Percentiles rank a stretch among this genome's conserved stretches.
These are phyloP conservation scores for Vitis hybrid DNA, from an alignment of 177 flowering plant species.

Conservation along the genomic window DNA sequence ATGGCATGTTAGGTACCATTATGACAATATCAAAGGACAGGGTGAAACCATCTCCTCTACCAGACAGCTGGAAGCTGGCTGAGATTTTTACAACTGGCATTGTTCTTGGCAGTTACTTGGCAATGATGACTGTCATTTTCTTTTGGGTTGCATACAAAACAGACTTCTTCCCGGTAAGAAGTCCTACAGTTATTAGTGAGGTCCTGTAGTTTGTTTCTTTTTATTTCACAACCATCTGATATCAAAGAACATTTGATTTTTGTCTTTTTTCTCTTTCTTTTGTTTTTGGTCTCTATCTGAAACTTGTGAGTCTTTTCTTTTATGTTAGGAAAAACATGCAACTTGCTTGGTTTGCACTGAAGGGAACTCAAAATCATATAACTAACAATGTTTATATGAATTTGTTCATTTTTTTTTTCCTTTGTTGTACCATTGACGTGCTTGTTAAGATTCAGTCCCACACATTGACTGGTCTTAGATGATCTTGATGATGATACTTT, in stretches of 20 bases:
- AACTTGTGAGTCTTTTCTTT: no score
- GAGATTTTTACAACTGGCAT: constrained; percentile 89
- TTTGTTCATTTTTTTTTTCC: no score
- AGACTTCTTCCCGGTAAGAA: constrained; percentile 74
- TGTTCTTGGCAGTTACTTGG: constrained; percentile 80
- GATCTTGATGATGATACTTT: no score
- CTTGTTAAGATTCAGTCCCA: no score
- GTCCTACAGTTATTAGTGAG: not conserved
- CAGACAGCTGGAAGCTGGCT: constrained; percentile 92
- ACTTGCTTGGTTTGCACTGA: no score
- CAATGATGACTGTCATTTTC: constrained; percentile 91
- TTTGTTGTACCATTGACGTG: no score
- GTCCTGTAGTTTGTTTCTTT: not conserved
- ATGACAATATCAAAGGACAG: constrained; percentile 96
- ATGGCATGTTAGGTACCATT: constrained; percentile 60
- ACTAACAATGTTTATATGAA: no score
- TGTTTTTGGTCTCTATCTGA: no score
- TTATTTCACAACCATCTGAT: not conserved
- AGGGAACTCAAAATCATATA: no score
- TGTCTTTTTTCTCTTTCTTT: not conserved
- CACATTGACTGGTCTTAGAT: no score
- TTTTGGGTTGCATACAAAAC: constrained; percentile 85
- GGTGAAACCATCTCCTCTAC: constrained; percentile 91
- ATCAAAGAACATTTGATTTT: not conserved
- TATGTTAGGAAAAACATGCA: no score